Conservation (phyloP, 2,329 filamentous ascomycete species). For the Davidsoniella neocaledoniae region DNA sequence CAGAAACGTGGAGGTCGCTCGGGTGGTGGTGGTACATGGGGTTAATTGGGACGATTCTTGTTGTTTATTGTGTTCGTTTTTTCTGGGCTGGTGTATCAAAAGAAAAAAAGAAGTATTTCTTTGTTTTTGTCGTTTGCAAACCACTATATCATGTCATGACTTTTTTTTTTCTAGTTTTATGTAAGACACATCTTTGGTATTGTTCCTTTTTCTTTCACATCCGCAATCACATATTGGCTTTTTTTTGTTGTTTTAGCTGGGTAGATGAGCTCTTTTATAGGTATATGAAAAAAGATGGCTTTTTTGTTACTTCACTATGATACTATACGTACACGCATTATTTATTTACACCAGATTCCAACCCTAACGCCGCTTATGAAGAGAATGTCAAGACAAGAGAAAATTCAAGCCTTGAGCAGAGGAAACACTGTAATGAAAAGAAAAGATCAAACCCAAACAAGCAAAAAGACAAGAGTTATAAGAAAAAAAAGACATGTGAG, state of each 20-base stretch:
- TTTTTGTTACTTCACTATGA: no score
- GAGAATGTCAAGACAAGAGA: no score
- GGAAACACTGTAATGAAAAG: background rate
- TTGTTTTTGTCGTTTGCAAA: background rate
- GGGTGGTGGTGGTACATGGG: conserved; percentile 82
- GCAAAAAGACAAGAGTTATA: background rate
- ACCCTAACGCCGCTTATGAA: background rate
- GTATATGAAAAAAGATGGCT: no score
- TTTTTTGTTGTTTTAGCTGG: no score
- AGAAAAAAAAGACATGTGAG: no score
- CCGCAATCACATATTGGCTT: no score
- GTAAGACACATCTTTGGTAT: background rate
- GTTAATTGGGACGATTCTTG: conserved; percentile 26
- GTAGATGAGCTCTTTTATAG: no score
- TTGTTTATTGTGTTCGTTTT: background rate
- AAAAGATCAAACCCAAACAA: background rate
- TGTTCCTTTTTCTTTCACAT: background rate
- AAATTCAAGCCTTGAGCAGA: background rate
- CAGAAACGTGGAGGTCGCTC: conserved; percentile 73
- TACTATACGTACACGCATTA: background rate
- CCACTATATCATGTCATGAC: background rate
- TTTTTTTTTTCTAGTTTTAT: background rate
- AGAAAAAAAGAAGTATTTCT: no score
- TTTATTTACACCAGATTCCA: conserved; percentile 1
- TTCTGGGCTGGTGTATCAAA: background rate